phyloP scores from a whole-genome alignment of 345 rosid genomes.

The Brassica rapa region DNA sequence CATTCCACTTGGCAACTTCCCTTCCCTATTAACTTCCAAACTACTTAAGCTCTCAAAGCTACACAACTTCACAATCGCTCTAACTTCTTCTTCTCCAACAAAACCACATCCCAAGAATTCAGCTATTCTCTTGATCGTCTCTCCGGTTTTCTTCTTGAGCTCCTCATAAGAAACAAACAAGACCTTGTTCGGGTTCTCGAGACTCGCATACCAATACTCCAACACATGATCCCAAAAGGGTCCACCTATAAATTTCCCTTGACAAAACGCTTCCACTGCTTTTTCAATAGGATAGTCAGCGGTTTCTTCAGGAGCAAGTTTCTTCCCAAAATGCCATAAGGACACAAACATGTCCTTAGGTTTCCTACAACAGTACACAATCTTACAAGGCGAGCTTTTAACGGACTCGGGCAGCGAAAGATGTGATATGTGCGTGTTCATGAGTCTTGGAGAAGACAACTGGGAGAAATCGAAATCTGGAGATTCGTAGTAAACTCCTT shows the following conservation, averaged over 20 bases:
- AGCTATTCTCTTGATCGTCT: slow-evolving; percentile 28
- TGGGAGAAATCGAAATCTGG: slow-evolving; percentile 24
- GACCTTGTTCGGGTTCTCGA: slow-evolving; percentile 25
- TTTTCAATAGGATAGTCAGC: slow-evolving; percentile 41
- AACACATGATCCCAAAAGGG: slow-evolving; percentile 43
- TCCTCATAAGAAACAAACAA: slow-evolving; percentile 47
- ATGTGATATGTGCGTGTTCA: slow-evolving; percentile 47
- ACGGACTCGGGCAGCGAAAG: slow-evolving; percentile 45
- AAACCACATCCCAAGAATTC: slow-evolving; percentile 39
- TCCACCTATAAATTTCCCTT: slow-evolving; percentile 46
- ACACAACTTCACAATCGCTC: slow-evolving; percentile 32
- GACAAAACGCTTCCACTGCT: slow-evolving; percentile 48
- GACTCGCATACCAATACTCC: slow-evolving; percentile 42
- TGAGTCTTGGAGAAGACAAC: slow-evolving; percentile 46
- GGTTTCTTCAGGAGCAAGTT: slow-evolving; percentile 28
- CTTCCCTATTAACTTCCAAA: slow-evolving; percentile 38
- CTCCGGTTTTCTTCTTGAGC: slow-evolving; percentile 6
- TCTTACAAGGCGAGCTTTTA: slow-evolving; percentile 45
- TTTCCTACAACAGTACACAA: slow-evolving; percentile 59
- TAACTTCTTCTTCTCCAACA: slow-evolving; percentile 21
- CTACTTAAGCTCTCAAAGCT: slow-evolving; percentile 39
- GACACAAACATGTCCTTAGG: slow-evolving; percentile 64
- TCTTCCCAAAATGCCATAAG: slow-evolving; percentile 58
- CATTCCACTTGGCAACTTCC: slow-evolving; percentile 42
- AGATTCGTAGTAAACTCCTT: slow-evolving; percentile 29